Percentiles rank a stretch among this genome's conserved stretches.
Evolutionary conservation across 768 basidiomycete species (phyloP).

Genomic region (Royoungia palumana): DNA sequence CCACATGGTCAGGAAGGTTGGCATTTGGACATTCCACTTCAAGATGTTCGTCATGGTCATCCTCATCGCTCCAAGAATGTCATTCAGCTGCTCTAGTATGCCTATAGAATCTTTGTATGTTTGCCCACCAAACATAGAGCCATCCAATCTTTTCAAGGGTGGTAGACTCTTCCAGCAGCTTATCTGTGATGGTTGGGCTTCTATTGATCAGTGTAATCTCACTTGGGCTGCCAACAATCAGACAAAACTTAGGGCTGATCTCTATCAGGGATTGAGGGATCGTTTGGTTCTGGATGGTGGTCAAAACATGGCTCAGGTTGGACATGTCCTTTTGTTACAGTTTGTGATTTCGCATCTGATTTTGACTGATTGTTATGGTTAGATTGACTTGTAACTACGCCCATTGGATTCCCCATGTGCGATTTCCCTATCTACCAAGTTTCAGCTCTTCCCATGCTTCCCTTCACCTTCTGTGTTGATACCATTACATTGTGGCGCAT

Average conservation of each 20-base stretch:
- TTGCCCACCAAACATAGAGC: conserved; percentile 2
- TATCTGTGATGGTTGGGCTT: conserved; percentile 45
- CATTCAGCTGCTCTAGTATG: conserved; percentile 28
- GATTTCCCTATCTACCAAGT: no score
- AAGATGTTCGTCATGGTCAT: background rate
- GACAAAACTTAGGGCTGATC: conserved; percentile 28
- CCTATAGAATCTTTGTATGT: conserved; percentile 35
- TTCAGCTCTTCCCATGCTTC: no score
- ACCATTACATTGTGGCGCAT: no score
- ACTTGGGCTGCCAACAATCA: conserved; percentile 36
- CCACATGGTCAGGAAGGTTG: conserved; percentile 39
- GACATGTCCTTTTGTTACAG: no score
- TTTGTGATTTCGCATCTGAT: no score
- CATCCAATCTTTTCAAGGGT: conserved; percentile 31
- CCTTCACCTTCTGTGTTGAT: no score
- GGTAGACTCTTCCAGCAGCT: conserved; percentile 44
- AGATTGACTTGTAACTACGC: no score
- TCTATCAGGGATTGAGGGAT: conserved; percentile 37
- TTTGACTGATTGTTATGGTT: no score
- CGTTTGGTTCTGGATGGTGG: conserved; percentile 18
- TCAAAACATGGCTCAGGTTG: conserved; percentile 30
- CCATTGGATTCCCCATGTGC: no score
- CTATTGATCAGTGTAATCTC: conserved; percentile 39
- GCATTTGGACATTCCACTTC: conserved; percentile 25
- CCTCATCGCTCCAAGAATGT: conserved; percentile 18